Evolutionary conservation across 176 grass and related monocot species (phyloP).

Genomic region (Cenchrus purpureus): DNA sequence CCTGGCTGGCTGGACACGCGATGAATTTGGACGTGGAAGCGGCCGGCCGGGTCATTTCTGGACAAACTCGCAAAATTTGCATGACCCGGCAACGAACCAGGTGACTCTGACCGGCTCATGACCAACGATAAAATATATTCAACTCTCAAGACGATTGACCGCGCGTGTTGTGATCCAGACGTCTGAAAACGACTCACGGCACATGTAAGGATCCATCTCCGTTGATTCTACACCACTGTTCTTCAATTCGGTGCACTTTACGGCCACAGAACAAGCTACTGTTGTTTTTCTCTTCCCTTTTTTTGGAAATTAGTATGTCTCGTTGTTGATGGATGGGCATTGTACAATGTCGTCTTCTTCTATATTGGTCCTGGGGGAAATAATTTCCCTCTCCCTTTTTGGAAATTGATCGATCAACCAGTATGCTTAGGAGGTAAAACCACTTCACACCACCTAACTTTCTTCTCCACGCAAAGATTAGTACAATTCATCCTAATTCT

Average conservation of each 20-base stretch:
- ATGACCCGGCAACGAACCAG: background rate
- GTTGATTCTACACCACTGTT: background rate
- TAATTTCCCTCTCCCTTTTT: background rate
- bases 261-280: background rate
- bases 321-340: background rate
- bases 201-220: background rate
- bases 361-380: background rate
- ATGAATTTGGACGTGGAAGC: background rate
- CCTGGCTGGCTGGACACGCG: too few species aligned
- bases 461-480: background rate
- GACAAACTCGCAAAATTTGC: background rate
- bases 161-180: background rate
- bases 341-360: background rate
- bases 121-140: background rate
- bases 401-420: background rate
- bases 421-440: too few species aligned
- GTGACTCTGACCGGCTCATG: background rate
- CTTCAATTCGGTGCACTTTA: background rate
- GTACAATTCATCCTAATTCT: background rate
- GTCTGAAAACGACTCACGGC: background rate
- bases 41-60: too few species aligned
- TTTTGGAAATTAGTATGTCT: background rate
- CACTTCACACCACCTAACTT: background rate
- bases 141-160: background rate
- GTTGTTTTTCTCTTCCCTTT: background rate